Base-by-base conservation (phyloP, 2,329 filamentous ascomycete genomes). In the Aspergillus proliferans region DNA sequence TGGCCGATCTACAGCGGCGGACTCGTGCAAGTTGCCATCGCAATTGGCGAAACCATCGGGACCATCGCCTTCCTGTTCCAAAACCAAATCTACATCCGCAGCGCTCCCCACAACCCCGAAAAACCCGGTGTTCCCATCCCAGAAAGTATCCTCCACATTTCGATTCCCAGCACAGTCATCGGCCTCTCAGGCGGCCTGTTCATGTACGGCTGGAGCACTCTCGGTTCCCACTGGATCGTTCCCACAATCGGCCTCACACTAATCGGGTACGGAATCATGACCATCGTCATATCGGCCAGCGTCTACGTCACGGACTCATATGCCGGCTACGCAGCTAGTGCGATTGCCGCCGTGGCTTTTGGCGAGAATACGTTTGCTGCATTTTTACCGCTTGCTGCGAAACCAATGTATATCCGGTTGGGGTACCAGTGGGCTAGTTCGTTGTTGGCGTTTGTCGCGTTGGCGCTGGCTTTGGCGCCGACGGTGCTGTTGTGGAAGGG, bases 281-380 rank as follows among this genome's bases (percentile, higher is more conserved):
- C 34, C 7, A 39, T 46, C 8, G 44, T 46, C 4, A 46, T 22
- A 10, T 19, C 44, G 7, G 44, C 33, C 10, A 46, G 33, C 24
- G 34, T 46, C 30, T 46, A 46, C 21, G 33, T 46, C 5, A 46
- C 44, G 4, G 44, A 46, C 12, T 18, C 44, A 3, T 46, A 46
- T 9, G 22, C 44, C 6, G 44, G 44, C 8, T 46, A 46, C 21
- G 44, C 44, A 15, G 44, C 44, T 9, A 46, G 44, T 24, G 44
- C 44, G 7, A 46, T 46, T 39, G 44, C 44, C 6, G 44, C 44
- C 1, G 30, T 46, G 4, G 33, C 44, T 10, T 46, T 46, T 40
- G 44, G 44, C 2, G 44, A 46, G 33, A 46, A 46, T n/a, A 46
- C 44, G 14, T 46, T 46, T 24, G 44, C 44, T 4, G 44, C 44